Base-by-base conservation (phyloP, 2,329 filamentous ascomycete genomes). In the Colletotrichum sansevieriae region DNA sequence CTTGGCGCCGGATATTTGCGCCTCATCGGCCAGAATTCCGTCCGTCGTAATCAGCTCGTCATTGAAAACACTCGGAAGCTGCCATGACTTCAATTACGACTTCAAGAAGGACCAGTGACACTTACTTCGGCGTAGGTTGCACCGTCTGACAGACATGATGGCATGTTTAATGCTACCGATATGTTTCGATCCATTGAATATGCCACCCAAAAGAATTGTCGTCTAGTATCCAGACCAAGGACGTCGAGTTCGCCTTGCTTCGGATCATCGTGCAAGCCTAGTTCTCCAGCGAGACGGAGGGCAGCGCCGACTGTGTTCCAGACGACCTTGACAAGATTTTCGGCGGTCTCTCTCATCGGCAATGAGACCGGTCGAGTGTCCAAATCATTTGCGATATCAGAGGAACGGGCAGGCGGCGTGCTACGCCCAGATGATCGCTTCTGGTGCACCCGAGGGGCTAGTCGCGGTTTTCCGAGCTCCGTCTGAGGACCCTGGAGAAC, bases 271-370 rank as follows among this genome's bases (percentile, higher is more conserved):
- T 56, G 52, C 52, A 56, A 33, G 18, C 52, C 52, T 13, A 56
- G 13, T 33, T 56, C 52, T 2, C 25, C 52, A 11, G 52, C 33
- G 20, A 56, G 52, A n/a, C 18, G 52, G 18, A 56, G 35, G 11
- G 52, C 52, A 9, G 52, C 52, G 35, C 52, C 52, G 18, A 56
- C 52, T 41, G 52, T 56, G n/a, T 41, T 56, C 35, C 52, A 56
- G 20, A 56, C 52, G 20, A 56, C 35, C 33, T 56, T 56, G 52
- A 56, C 52, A 33, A 56, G 52, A 22, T 41, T 56, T n/a, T 41
- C 52, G 33, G 52, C 52, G 20, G 35, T 41, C 20, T 41, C 33
- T 41, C 18, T 56, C 18, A 35, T 56, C 13, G 35, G 52, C 10
- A 56, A 18, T 22, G 35, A 56, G 20, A 56, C 15, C 1, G 52